Base-by-base conservation (phyloP, 1,284 basidiomycete species). In the Austroboletus niveus region DNA sequence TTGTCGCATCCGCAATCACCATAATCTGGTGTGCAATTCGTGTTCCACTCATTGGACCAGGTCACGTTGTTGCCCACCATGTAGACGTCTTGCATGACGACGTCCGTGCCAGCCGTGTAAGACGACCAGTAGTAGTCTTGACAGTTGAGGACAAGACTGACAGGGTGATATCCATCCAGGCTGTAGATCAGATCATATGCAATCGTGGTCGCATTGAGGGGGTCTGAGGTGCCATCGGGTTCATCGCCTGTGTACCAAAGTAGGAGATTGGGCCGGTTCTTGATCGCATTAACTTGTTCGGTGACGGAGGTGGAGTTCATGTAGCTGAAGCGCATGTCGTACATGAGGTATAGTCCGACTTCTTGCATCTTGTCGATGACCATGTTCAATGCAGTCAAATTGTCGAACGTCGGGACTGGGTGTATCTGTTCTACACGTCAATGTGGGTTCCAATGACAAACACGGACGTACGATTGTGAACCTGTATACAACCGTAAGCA, bases 211-310 rank as follows among this genome's bases (percentile, higher is more conserved):
- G 84, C 84, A 56, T 82, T 76, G 31, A 85, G 70, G 11, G 85
- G 84, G 55, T 88, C 85, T 22, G 75, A 76, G 2, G 79, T 76
- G 35, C 87, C 88, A 58, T 90, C 87, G 0, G 85, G 85, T 61
- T 89, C 87, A 56, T 89, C 86, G 1, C 74, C 85, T 9, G 86
- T 89, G 68, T 89, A 91, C 85, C 87, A 91, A 0, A 87, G 69
- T 8, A 91, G 72, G 15, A 91, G 74, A 56, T 87, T 88, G 1
- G 80, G 75, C 5, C 84, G 77, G 32, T 76, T 74, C 59, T 85
- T 87, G 69, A 89, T 76, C 41, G 68, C 70, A 52, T 85, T 81
- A 22, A 89, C 85, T 71, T 90, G 78, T 53, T 80, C 77, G 1
- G 76, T 80, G 27, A 90, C 81, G 2, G 78, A 73, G 3, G 80